Conservation (phyloP, 1,284 basidiomycete species). For the Austroboletus rostrupii region DNA sequence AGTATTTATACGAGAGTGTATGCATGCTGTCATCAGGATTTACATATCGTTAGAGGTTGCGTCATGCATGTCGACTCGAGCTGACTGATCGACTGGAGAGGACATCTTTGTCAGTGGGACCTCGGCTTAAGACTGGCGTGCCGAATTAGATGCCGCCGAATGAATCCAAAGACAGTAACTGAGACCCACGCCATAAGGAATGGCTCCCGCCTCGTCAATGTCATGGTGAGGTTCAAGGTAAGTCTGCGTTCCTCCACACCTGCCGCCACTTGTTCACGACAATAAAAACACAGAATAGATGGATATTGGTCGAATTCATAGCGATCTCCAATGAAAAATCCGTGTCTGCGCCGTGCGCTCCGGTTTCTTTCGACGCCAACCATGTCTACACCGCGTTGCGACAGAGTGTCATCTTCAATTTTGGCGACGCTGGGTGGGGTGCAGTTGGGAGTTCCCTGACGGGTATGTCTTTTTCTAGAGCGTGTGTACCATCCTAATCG, state of each 20-base stretch:
- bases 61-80: neutral
- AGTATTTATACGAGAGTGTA: neutral
- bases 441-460: slow-evolving; percentile 63
- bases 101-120: no score
- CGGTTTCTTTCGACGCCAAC: slow-evolving; percentile 44
- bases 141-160: no score
- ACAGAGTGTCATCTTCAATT: slow-evolving; percentile 67
- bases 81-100: no score
- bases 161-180: no score
- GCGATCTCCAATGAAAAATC: slow-evolving; percentile 7
- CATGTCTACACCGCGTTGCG: slow-evolving; percentile 63
- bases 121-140: no score
- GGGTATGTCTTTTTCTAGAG: slow-evolving; percentile 38
- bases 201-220: no score
- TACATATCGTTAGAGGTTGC: neutral
- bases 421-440: slow-evolving; percentile 80
- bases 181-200: no score
- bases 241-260: neutral
- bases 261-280: neutral
- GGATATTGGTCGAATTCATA: slow-evolving; percentile 74
- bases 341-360: neutral
- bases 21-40: neutral
- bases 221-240: slow-evolving; percentile 30
- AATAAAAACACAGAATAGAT: slow-evolving; percentile 62
- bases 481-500: neutral